These are phyloP conservation scores for Pleurotus salmoneostramineus DNA, from an alignment of 768 basidiomycete genomes.

Conservation along the genomic window DNA sequence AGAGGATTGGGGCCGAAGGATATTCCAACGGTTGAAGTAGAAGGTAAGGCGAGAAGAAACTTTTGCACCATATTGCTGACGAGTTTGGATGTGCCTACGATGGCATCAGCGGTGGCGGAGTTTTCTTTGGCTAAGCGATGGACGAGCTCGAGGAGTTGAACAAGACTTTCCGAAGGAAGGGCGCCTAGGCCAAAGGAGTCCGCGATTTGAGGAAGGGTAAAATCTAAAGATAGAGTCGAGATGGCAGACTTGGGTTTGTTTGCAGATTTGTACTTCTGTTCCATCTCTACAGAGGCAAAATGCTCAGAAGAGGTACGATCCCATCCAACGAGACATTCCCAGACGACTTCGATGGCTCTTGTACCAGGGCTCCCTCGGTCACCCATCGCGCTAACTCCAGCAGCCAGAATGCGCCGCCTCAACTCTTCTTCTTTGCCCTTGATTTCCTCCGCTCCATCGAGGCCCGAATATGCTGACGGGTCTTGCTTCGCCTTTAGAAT, in stretches of 20 bases:
- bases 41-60: slow-evolving; percentile 55
- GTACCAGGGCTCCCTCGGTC: slow-evolving; percentile 67
- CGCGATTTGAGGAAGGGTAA: slow-evolving; percentile 49
- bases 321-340: slow-evolving; percentile 74
- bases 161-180: slow-evolving; percentile 43
- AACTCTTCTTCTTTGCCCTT: slow-evolving; percentile 40
- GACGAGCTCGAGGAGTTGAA: slow-evolving; percentile 55
- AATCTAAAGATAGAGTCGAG: slow-evolving; percentile 33
- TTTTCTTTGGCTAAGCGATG: slow-evolving; percentile 60
- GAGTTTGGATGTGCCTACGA: slow-evolving; percentile 49
- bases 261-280: slow-evolving; percentile 18
- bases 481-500: slow-evolving; percentile 11
- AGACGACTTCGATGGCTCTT: slow-evolving; percentile 66
- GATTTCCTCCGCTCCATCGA: slow-evolving; percentile 30
- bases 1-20: slow-evolving; percentile 33
- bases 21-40: slow-evolving; percentile 25
- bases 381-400: slow-evolving; percentile 60
- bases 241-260: slow-evolving; percentile 18
- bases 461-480: slow-evolving; percentile 14
- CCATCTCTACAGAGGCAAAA: slow-evolving; percentile 46
- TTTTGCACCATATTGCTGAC: slow-evolving; percentile 45
- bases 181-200: slow-evolving; percentile 33
- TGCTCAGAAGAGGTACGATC: slow-evolving; percentile 28
- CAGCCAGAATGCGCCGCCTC: slow-evolving; percentile 60
- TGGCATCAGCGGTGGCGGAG: slow-evolving; percentile 44